Evolutionary conservation across 768 basidiomycete species (phyloP), one percentile per base, ranked within the genome.

Genomic region (Leccinum uliginosum): DNA sequence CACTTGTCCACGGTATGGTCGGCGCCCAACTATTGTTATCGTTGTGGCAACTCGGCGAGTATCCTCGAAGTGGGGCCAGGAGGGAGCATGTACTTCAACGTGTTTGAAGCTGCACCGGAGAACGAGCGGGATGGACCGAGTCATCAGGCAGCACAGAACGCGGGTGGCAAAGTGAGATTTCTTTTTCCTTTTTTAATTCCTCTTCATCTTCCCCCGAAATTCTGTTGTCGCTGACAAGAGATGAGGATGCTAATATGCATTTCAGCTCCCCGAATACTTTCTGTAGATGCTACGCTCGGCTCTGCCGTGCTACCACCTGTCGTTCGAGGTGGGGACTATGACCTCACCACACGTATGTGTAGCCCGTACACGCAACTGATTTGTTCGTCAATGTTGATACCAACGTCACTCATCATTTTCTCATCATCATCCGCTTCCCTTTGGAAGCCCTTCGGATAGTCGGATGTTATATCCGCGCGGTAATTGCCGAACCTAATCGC

Each of bases 1-100:
- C 91, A 92, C 66, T 82, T 99, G 54, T 93, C 92, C 24, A 99
- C 97, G 1, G 97, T 99, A 7, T 99, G 97, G 97, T 92, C 89
- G 21, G 97, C 97, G 38, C 96, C 96, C 38, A 99, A 99, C 69
- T 98, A 98, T 69, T 98, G 96, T 73, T 98, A 98, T 74, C 85
- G 97, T 45, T 98, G 97, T 68, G 97, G 97, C 35, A 99, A 99
- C 74, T 89, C 89, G 54, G 97, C 97, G 23, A 93, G 91, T 64
- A 96, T 98, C 64, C 77, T 98, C 57, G 96, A 98, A 75, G 91
- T 99, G 40, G 90, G 92, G 0, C 96, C 95, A 4, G 91, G 85
- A 7, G 92, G 86, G 45, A 76, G 76, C 17, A 88, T 90, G 82
- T 92, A 88, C 73, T 98, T 98, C 73, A 99, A 98, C 65, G 97